Evolutionary conservation across 345 rosid genomes (phyloP).

Genomic region (Salix udensis): DNA sequence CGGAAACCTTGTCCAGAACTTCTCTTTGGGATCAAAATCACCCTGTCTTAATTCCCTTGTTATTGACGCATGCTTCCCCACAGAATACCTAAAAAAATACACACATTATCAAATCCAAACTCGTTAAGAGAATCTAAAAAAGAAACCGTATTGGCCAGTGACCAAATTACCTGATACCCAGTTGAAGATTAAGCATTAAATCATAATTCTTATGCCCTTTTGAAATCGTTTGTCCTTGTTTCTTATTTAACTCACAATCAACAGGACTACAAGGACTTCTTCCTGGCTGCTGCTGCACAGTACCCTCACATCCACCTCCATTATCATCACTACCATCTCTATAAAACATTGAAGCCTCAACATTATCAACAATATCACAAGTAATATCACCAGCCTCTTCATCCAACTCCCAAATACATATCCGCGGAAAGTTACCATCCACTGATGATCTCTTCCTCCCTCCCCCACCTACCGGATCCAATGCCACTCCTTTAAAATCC

Average conservation of each 20-base stretch:
- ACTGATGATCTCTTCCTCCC: conserved; percentile 18
- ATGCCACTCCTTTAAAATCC: conserved; percentile 9
- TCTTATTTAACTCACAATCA: conserved; percentile 44
- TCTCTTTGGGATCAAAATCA: conserved; percentile 74
- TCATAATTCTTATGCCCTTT: conserved; percentile 62
- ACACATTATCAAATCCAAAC: neutral
- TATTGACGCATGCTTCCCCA: conserved; percentile 55
- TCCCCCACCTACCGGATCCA: neutral
- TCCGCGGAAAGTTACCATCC: conserved; percentile 53
- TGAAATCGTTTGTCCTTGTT: conserved; percentile 56
- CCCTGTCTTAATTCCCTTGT: conserved; percentile 48
- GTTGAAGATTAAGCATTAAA: conserved; percentile 69
- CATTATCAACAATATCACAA: conserved; percentile 84
- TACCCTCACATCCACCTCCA: conserved; percentile 2
- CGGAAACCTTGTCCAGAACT: conserved; percentile 74
- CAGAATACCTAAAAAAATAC: conserved; percentile 39
- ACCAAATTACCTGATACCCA: conserved; percentile 54
- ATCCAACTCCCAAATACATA: conserved; percentile 57
- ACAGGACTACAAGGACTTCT: conserved; percentile 17
- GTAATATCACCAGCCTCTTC: conserved; percentile 68
- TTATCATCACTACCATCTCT: conserved; percentile 31
- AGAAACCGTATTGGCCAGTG: no score
- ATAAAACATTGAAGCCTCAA: conserved; percentile 55
- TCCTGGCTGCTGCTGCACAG: neutral
- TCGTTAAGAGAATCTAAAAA: neutral